phyloP scores from a whole-genome alignment of 192 early-diverging fungal species.

The Diversispora eburnea region DNA sequence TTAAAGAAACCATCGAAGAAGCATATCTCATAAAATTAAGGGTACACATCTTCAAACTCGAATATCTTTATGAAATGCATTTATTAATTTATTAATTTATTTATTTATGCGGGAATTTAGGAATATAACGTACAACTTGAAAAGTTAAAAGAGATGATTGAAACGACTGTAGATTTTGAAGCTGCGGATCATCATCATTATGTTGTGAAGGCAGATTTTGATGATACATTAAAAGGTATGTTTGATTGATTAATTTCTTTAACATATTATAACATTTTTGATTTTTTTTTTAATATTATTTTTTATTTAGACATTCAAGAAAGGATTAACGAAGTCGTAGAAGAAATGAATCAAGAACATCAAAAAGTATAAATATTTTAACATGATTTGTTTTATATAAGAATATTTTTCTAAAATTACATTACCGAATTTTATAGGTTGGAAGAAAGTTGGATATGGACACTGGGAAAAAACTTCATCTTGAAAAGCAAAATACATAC shows the following conservation, averaged over 20 bases:
- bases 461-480: slow-evolving; percentile 81
- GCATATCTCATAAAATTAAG: slow-evolving; percentile 50
- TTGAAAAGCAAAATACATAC: slow-evolving; percentile 78
- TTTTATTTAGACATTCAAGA: slow-evolving; percentile 37
- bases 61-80: neutral
- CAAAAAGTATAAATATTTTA: slow-evolving; percentile 36
- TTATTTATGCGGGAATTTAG: slow-evolving; percentile 12
- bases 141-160: slow-evolving; percentile 77
- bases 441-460: slow-evolving; percentile 69
- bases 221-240: slow-evolving; percentile 64
- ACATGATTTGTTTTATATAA: neutral
- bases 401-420: neutral
- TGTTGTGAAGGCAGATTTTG: slow-evolving; percentile 81
- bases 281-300: slow-evolving; percentile 9
- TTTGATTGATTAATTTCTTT: too few relatives aligned
- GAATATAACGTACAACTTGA: slow-evolving; percentile 54
- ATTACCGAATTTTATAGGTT: slow-evolving; percentile 36
- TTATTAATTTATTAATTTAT: neutral
- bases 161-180: slow-evolving; percentile 84
- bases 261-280: slow-evolving; percentile 24
- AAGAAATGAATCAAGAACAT: slow-evolving; percentile 61
- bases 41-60: slow-evolving; percentile 28
- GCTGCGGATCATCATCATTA: slow-evolving; percentile 86
- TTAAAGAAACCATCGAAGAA: slow-evolving; percentile 49
- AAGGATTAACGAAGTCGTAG: slow-evolving; percentile 52